Conservation (phyloP, 2,329 filamentous ascomycete species). For the Aphanoascus verrucosus region DNA sequence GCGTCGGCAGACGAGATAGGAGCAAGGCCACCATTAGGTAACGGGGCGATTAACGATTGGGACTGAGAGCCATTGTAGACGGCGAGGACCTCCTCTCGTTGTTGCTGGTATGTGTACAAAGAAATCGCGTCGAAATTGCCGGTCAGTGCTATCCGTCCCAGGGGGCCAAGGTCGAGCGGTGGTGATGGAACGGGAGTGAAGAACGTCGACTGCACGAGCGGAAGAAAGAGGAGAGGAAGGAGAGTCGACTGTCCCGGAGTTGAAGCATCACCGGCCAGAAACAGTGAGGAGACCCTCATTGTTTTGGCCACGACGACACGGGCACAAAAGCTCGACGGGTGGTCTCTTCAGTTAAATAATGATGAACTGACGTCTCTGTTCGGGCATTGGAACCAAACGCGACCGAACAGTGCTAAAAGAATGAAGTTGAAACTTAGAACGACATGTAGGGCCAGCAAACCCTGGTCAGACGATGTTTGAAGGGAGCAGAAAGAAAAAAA, state of each 20-base stretch:
- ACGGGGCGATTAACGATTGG: conserved; percentile 65
- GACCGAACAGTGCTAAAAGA: background rate
- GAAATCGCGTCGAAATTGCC: conserved; percentile 90
- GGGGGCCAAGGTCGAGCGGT: conserved; percentile 57
- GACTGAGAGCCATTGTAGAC: conserved; percentile 38
- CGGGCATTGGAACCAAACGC: conserved; percentile 6
- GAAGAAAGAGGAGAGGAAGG: conserved; percentile 11
- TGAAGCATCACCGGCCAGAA: conserved; percentile 31
- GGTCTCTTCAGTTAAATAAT: background rate
- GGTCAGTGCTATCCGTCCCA: conserved; percentile 74
- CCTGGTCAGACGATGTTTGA: background rate
- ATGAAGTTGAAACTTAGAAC: conserved; percentile 1
- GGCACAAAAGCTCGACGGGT: background rate
- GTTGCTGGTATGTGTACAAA: conserved; percentile 72
- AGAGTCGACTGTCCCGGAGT: conserved; percentile 22
- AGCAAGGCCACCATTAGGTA: conserved; percentile 76
- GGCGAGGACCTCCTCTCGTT: conserved; percentile 49
- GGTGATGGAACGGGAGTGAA: conserved; percentile 30
- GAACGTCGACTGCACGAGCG: conserved; percentile 24
- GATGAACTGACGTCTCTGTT: background rate
- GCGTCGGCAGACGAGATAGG: conserved; percentile 68
- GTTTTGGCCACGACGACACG: conserved; percentile 19
- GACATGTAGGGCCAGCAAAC: background rate
- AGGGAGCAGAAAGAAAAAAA: conserved; percentile 6
- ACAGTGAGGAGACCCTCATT: conserved; percentile 38